Evolutionary conservation across 306 rosid species (phyloP), one percentile per base, ranked within the genome.

Genomic region (Gastrolobium villosum): DNA sequence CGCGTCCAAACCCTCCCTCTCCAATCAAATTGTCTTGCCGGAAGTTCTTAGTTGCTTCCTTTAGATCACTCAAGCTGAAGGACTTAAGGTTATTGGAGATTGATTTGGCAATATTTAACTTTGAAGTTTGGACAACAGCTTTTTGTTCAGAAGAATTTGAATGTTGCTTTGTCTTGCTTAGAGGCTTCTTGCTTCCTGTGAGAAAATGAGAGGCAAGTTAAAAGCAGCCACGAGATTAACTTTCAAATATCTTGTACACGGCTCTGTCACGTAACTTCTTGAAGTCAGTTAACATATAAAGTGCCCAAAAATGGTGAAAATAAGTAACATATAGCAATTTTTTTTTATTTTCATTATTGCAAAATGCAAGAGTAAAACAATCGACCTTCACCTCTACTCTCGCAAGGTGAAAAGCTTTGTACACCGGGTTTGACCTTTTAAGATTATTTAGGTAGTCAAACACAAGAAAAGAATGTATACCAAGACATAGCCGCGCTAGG

Each of bases 1-100:
- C 96, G 50, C 81, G 83, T 40, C 99, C 99, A 7, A 95, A 95
- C 44, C 99, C 97, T 81, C 99, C 99, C 84, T 95, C 99, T 8
- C 97, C 97, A 2, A 94, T 85, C 30, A 90, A 59, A 78, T 88
- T 89, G 70, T 92, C 99, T 28, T 72, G 43, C 32, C 92, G 87
- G 81, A 94, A 94, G 80, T 91, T 90, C 92, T 70, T 92, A 6
- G 95, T 92, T 45, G 97, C 94, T 72, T 83, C 95, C 87, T 86
- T 92, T 34, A 94, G 88, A 89, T 94, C 97, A 84, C 14, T 86
- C 80, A 88, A 92, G 83, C 80, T 82, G 79, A 94, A 94, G 80
- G 99, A 86, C 84, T 89, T 94, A 2, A 91, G 82, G 64, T 45
- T 77, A 72, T 14, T 76, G 48, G 90, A 65, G 46, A 86, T 75